Evolutionary conservation across 2,329 filamentous ascomycete species (phyloP), one percentile per base, ranked within the genome.

Genomic region (Fusarium paranaense): DNA sequence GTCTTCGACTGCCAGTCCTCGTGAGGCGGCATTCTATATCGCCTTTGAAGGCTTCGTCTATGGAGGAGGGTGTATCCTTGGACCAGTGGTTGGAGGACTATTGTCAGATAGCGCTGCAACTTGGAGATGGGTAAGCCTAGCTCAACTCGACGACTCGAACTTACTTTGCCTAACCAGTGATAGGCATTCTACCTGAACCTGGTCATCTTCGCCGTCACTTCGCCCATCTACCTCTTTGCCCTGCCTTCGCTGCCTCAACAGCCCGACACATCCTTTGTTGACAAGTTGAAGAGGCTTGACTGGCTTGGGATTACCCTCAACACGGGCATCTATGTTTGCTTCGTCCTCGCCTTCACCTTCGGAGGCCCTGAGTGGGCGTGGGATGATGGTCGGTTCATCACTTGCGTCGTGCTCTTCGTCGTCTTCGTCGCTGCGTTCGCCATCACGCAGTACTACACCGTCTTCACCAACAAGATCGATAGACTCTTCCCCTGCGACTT

Each of bases 161-260:
- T 20, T 20, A 3, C 35, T 16, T 18, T 61, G 40, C 27, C 18
- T 78, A 0, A 89, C 86, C 85, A 78, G 9, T 5, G 13, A 2
- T 18, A 61, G 79, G 52, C 80, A 1, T 86, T 86, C 60, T 90
- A 90, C 70, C 87, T 90, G 77, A 90, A 90, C 67, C 80, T 90
- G 7, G 80, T 86, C 57, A 58, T 85, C n/a, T 87, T 80, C 16
- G 85, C 77, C 8, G 57, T 81, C 71, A 69, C 74, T 7, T 69
- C 75, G 2, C 80, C 81, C 1, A 76, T 79, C 6, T 81, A 78
- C 42, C 22, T 83, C 47, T 79, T 80, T 42, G 65, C 80, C 27
- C 70, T 83, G 4, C 77, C 80, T 1, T 70, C 75, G 4, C 64
- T 77, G 3, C 71, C 78, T n/a, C 75, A 73, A 9, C 69, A 74